phyloP scores from a whole-genome alignment of 2,329 filamentous ascomycete genomes.

The Aspergillus sp. region DNA sequence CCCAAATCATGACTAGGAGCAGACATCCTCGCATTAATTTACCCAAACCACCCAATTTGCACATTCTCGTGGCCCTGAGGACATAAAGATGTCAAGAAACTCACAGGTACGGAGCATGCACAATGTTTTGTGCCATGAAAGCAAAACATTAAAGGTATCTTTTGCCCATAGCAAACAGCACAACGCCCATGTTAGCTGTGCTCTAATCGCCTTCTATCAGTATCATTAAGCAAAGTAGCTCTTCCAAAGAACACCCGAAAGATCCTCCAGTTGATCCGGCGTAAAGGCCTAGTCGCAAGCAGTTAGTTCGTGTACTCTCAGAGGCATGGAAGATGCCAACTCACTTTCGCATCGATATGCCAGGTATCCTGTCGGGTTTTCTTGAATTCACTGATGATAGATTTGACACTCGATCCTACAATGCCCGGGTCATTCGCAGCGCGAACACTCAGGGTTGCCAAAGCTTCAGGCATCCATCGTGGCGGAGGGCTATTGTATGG shows the following conservation, averaged over 20 bases:
- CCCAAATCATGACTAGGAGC: background rate
- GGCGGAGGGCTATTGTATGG: constrained; percentile 93
- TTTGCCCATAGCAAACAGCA: background rate
- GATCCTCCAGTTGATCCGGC: constrained; percentile 85
- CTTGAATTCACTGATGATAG: constrained; percentile 94
- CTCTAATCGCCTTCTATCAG: background rate
- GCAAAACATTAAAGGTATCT: background rate
- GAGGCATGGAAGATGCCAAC: constrained; percentile 28
- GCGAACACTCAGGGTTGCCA: constrained; percentile 79
- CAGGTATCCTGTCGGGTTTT: constrained; percentile 99
- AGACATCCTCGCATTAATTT: background rate
- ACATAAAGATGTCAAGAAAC: background rate
- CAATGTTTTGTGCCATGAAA: background rate
- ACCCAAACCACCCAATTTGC: background rate
- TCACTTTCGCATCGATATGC: constrained; percentile 95
- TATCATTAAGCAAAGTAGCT: constrained; percentile 82
- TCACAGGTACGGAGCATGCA: background rate
- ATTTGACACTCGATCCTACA: constrained; percentile 94
- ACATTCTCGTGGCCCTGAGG: background rate
- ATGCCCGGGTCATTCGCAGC: constrained; percentile 87
- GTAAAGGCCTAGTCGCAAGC: constrained; percentile 67
- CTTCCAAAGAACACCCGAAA: constrained; percentile 98
- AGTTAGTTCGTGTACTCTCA: constrained; percentile 4
- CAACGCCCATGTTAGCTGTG: background rate
- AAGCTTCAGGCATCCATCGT: constrained; percentile 86